Evolutionary conservation across 176 grass and related monocot species (phyloP), one percentile per base, ranked within the genome.

Genomic region (Cocos nucifera): DNA sequence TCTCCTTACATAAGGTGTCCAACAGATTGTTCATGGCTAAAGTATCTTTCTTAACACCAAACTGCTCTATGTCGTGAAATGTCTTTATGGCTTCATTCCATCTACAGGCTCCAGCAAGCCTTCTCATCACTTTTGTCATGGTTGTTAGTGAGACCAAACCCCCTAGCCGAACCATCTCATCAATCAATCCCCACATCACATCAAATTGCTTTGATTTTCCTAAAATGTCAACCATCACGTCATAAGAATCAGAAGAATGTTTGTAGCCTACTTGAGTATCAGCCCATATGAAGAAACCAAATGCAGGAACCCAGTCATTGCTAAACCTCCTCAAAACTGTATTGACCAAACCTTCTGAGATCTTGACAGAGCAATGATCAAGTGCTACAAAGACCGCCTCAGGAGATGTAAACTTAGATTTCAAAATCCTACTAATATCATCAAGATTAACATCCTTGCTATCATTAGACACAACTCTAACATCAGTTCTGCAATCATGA

Each of bases 201-300:
- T 77, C 71, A 60, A 89, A 95, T 65, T 82, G 78, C 18, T 88
- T 85, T 32, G 70, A 89, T 65, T 88, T 95, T 8, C 89, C 89
- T 27, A 95, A 53, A 59, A 85, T 77, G 58, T 95, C 89, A 16
- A 95, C 81, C 78, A 95, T 82, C 35, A 53, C 44, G 60, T 95
- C 59, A 28, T 69, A 95, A 18, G 78, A 77, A 74, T 82, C 63
- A 3, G 78, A 56, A 48, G 56, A 69, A 44, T 82, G 85, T 21
- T 65, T 66, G 57, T 82, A 82, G 20, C 75, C 75, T 48, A 19
- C 64, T 70, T 82, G 89, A 63, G 68, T 12, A 58, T 49, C 48
- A 0, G 85, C 81, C 89, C 89, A 95, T 78, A 82, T 77, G 67
- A 95, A 95, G 81, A 95, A 95, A 58, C 89, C 89, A 58, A 82